These are phyloP conservation scores for Carallia pectinifolia DNA, from an alignment of 345 rosid genomes.

Conservation along the genomic window DNA sequence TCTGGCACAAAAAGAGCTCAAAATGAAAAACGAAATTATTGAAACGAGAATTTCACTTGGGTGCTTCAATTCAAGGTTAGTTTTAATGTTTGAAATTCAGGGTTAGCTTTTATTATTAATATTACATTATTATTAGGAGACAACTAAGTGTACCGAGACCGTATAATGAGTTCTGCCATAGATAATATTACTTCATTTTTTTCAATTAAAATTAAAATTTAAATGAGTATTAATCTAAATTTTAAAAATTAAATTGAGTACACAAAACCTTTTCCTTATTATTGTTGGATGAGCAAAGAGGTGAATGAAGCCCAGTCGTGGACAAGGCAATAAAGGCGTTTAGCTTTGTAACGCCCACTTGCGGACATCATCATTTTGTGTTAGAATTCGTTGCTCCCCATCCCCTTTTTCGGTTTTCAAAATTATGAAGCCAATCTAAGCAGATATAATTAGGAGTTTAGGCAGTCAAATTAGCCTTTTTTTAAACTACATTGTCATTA, in stretches of 20 bases:
- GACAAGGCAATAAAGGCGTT: conserved; percentile 22
- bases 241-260: too few relatives aligned
- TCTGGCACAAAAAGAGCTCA: conserved; percentile 9
- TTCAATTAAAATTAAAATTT: too few relatives aligned
- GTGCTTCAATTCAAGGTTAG: conserved; percentile 17
- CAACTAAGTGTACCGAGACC: too few relatives aligned
- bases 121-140: too few relatives aligned
- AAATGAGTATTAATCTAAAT: too few relatives aligned
- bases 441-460: conserved; percentile 19
- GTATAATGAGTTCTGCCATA: too few relatives aligned
- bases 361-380: conserved; percentile 71
- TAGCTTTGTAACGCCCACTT: conserved; percentile 48
- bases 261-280: too few relatives aligned
- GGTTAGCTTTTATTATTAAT: too few relatives aligned
- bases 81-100: conserved; percentile 13
- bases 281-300: not conserved
- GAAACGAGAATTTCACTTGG: not conserved
- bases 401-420: conserved; percentile 11
- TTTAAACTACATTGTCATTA: too few relatives aligned
- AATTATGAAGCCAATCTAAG: conserved; percentile 21
- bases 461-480: too few relatives aligned
- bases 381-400: conserved; percentile 36
- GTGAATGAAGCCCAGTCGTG: not conserved
- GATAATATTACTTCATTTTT: too few relatives aligned
- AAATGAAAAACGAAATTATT: not conserved